A percentile compares a stretch with the other conserved stretches of the same genome.
Evolutionary conservation across 345 rosid genomes (phyloP).

Genomic region (Eucalyptus cloeziana): DNA sequence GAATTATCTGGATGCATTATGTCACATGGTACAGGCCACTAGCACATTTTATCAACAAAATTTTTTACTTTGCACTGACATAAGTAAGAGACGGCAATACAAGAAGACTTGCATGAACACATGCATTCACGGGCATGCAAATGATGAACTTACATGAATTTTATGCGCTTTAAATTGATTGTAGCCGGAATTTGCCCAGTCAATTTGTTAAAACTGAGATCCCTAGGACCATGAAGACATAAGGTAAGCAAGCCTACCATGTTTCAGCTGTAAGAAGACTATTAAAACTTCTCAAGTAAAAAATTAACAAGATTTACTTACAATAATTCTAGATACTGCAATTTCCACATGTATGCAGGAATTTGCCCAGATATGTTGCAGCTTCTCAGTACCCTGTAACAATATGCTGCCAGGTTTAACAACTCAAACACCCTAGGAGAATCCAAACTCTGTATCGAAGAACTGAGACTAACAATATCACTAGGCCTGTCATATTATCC

Average conservation of each 20-base stretch:
- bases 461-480: constrained; percentile 15
- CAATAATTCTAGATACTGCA: constrained; percentile 1
- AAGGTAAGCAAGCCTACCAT: background rate
- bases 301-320: background rate
- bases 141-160: constrained; percentile 21
- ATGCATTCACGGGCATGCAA: background rate
- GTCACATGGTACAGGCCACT: background rate
- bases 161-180: background rate
- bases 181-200: constrained; percentile 22
- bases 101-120: background rate
- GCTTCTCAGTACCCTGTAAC: constrained; percentile 26
- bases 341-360: constrained; percentile 5
- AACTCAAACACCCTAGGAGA: background rate
- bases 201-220: constrained; percentile 44
- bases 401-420: background rate
- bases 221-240: constrained; percentile 10
- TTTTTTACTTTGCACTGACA: background rate
- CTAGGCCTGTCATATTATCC: constrained; percentile 7
- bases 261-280: too few relatives aligned
- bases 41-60: background rate
- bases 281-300: background rate
- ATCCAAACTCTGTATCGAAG: background rate
- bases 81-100: background rate
- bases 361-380: constrained; percentile 24
- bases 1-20: background rate